A percentile compares a stretch with the other conserved stretches of the same genome.
Evolutionary conservation across 208 protist genomes (phyloP).

Genomic region (Trypanosoma lewisi): DNA sequence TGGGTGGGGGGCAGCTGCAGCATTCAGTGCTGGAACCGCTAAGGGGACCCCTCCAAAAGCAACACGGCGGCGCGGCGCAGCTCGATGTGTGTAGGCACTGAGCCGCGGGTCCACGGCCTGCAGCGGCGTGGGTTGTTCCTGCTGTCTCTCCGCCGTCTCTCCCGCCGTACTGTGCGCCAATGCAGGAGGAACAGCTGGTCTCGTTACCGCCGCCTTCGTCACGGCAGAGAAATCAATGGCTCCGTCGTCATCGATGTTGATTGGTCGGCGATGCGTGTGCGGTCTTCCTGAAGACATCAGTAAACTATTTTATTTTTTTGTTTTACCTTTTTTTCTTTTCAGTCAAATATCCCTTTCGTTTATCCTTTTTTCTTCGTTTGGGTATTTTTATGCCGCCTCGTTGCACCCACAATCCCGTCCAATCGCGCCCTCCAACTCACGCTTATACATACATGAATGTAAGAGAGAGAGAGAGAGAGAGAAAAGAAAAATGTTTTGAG

Average conservation of each 20-base stretch:
- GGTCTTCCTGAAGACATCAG: slow-evolving; percentile 16
- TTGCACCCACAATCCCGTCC: background rate
- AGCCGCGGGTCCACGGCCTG: slow-evolving; percentile 27
- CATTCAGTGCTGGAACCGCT: background rate
- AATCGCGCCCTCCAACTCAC: background rate
- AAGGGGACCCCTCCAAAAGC: slow-evolving; percentile 12
- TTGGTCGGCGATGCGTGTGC: slow-evolving; percentile 24
- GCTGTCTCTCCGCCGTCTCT: slow-evolving; percentile 3
- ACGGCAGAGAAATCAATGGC: slow-evolving; percentile 72
- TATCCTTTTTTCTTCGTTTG: background rate
- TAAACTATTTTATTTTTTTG: background rate
- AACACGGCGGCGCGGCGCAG: slow-evolving; percentile 24
- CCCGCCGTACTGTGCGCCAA: background rate
- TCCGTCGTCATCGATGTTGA: slow-evolving; percentile 59
- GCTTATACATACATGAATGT: background rate
- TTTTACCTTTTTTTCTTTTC: background rate
- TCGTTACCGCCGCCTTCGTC: background rate
- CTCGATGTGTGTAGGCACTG: slow-evolving; percentile 25
- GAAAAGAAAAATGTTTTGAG: slow-evolving; percentile 7
- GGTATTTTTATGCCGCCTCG: too few relatives aligned
- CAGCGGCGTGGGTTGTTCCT: background rate
- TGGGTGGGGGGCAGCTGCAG: too few relatives aligned
- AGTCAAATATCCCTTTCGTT: background rate
- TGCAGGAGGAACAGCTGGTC: slow-evolving; percentile 10
- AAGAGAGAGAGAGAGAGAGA: background rate